Evolutionary conservation across 345 rosid genomes (phyloP), one percentile per base, ranked within the genome.

Genomic region (Luvunga scandens): DNA sequence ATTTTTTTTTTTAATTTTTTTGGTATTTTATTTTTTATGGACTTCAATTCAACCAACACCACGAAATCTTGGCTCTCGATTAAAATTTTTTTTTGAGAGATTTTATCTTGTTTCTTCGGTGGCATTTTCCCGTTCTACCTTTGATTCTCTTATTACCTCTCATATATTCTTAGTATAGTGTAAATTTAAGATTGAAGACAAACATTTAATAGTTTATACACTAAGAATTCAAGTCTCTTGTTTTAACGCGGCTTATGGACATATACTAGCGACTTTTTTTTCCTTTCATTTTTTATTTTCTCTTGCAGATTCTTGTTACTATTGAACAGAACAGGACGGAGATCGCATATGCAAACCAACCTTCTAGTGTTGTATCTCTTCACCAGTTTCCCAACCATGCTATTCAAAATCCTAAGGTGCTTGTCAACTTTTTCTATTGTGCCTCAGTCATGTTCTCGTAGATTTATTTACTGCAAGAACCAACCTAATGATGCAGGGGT

Each of bases 381-480:
- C 45, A 55, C 61, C 13, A 80, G 86, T 66, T 85, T 84, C 71
- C 93, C 91, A 24, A 69, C 83, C 0, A 66, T 24, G 25, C 64
- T 90, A 56, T 87, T 90, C 86, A 84, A 77, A 55, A 64, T 90
- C 68, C 66, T 86, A 75, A 90, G 93, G 90, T 87, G 66, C 60
- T 55, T 73, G 34, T 42, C 16, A 4, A 16, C 50, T 53, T 66
- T 68, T 36, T 68, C 14, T 61, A 7, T 57, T 39, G 57, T 45
- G 18, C 50, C 50, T 45, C 50, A 45, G 50, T 45, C 2, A 45
- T 45, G 13, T 45, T 16, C 18, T 45, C 1, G 1, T 45, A 13
- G 5, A 45, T 45, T 45, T 45, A 10, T 75, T 53, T 55, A 68
- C 70, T 27, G 0, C 18, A 61, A 30, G 10, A 22, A 64, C 69